Conservation (phyloP, 2,329 filamentous ascomycete species). For the Exserohilum rostratum region DNA sequence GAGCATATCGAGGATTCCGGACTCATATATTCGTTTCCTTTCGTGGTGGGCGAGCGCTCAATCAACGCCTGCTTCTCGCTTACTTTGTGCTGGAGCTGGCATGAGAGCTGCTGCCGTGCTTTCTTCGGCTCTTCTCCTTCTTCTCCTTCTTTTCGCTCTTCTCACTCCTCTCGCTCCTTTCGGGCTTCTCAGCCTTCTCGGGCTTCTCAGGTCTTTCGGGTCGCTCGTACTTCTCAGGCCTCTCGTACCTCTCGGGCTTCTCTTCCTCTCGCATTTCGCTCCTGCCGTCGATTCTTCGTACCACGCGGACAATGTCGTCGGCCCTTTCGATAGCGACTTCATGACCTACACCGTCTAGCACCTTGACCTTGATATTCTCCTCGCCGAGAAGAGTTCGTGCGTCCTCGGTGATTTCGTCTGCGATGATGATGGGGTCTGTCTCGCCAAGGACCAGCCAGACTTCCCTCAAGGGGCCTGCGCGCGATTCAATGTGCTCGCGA, state of each 20-base stretch:
- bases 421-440: slow-evolving; percentile 70
- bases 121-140: slow-evolving; percentile 15
- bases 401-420: slow-evolving; percentile 68
- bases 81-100: slow-evolving; percentile 14
- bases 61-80: not conserved
- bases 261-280: slow-evolving; percentile 6
- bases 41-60: too few species aligned
- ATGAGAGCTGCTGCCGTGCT: slow-evolving; percentile 14
- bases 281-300: slow-evolving; percentile 10
- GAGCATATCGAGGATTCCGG: not conserved
- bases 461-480: slow-evolving; percentile 52
- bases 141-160: slow-evolving; percentile 14
- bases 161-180: not conserved
- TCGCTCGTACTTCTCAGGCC: not conserved
- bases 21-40: too few species aligned
- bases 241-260: not conserved
- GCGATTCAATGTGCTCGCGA: slow-evolving; percentile 46
- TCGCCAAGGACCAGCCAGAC: slow-evolving; percentile 71
- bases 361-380: slow-evolving; percentile 62
- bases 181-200: not conserved
- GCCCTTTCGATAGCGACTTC: slow-evolving; percentile 70
- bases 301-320: slow-evolving; percentile 58
- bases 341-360: slow-evolving; percentile 67
- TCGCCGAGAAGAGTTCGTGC: slow-evolving; percentile 62
- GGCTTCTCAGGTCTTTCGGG: not conserved